phyloP scores from a whole-genome alignment of 371 early-diverging fungal species.

The Amoeboaphelidium protococcarum region DNA sequence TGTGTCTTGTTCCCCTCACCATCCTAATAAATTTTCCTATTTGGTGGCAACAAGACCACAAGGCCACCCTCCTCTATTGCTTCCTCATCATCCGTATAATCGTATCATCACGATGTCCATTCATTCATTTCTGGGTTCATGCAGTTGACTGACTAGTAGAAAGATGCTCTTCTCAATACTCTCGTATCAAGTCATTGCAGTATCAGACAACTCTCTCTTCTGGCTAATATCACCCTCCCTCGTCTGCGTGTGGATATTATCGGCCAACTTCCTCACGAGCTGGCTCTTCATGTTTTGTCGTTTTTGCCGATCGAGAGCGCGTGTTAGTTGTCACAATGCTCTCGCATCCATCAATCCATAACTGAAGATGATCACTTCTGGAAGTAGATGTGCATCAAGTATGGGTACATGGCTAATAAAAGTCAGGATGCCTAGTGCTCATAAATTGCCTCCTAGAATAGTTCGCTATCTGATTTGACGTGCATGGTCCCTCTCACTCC shows the following conservation, averaged over 20 bases:
- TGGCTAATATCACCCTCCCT: slow-evolving; percentile 26
- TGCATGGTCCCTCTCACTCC: slow-evolving; percentile 20
- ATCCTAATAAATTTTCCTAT: no score
- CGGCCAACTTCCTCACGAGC: neutral
- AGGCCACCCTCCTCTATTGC: no score
- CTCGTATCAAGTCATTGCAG: neutral
- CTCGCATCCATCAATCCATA: neutral
- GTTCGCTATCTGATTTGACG: slow-evolving; percentile 19
- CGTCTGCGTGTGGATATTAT: slow-evolving; percentile 1
- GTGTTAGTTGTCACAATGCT: neutral
- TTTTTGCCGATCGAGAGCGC: neutral
- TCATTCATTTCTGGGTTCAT: neutral
- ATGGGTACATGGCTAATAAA: no score
- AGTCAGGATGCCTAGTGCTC: no score
- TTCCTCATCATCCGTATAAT: no score
- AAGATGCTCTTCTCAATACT: neutral
- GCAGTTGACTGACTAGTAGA: neutral
- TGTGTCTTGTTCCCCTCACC: no score
- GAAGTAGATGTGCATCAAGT: neutral
- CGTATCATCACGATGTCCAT: no score
- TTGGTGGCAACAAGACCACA: no score
- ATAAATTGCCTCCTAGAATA: slow-evolving; percentile 21
- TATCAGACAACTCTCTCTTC: slow-evolving; percentile 18
- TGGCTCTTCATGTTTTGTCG: neutral
- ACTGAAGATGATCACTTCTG: neutral